These are phyloP conservation scores for Coniosporium tulheliwenetii DNA, from an alignment of 2,329 filamentous ascomycete species.

Conservation along the genomic window DNA sequence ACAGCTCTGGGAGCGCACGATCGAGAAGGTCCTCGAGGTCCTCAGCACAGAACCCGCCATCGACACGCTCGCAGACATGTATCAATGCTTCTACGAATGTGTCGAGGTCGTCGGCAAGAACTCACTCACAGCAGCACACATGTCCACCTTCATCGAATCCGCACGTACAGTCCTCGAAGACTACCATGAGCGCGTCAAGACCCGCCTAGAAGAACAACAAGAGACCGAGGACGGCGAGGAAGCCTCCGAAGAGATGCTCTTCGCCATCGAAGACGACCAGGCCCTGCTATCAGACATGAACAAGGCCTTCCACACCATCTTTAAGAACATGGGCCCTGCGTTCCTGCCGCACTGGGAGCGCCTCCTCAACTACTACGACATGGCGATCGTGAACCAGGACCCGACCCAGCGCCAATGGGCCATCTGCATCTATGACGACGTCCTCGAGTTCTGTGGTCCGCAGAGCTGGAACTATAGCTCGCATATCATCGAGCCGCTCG, in stretches of 20 bases:
- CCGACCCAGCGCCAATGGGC: constrained; percentile 94
- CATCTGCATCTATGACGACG: constrained; percentile 97
- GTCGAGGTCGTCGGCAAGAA: constrained; percentile 84
- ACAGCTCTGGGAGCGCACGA: constrained; percentile 71
- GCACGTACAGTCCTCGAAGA: constrained; percentile 79
- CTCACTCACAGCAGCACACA: constrained; percentile 61
- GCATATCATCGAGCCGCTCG: constrained; percentile 73
- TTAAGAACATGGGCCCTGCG: constrained; percentile 79
- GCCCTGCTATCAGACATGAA: constrained; percentile 98
- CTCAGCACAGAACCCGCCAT: constrained; percentile 87
- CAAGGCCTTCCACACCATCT: constrained; percentile 97
- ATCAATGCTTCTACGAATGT: constrained; percentile 98
- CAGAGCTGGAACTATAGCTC: constrained; percentile 76
- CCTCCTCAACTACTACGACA: constrained; percentile 70
- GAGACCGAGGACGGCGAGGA: constrained; percentile 83
- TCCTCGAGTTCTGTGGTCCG: constrained; percentile 87
- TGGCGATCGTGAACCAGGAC: constrained; percentile 67
- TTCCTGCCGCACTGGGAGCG: constrained; percentile 85
- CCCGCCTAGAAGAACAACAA: constrained; percentile 69
- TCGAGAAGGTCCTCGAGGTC: constrained; percentile 85
- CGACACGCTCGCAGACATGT: constrained; percentile 95
- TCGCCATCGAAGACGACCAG: constrained; percentile 94
- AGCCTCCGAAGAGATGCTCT: constrained; percentile 68
- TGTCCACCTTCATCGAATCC: constrained; percentile 75
- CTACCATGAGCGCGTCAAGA: constrained; percentile 74